A percentile compares a stretch with the other conserved stretches of the same genome.
Conservation (phyloP, 352 stramenopile genomes). For the Phytophthora cactorum region DNA sequence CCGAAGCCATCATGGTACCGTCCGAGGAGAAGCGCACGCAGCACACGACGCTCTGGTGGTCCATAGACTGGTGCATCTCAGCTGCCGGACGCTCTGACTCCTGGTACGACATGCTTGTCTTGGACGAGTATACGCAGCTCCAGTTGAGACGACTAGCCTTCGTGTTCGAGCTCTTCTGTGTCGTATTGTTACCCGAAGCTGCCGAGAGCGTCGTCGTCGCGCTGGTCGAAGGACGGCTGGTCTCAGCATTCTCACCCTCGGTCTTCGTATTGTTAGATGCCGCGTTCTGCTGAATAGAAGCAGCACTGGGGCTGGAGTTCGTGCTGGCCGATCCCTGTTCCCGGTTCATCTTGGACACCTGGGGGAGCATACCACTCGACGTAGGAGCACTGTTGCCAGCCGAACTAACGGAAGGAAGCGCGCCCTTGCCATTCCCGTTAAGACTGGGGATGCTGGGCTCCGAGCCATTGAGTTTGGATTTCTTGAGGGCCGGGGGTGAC, state of each 20-base stretch:
- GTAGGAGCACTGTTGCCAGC: conserved; percentile 28
- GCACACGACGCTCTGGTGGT: conserved; percentile 90
- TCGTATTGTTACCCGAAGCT: conserved; percentile 55
- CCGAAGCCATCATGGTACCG: conserved; percentile 85
- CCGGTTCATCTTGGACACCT: conserved; percentile 69
- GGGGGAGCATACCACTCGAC: conserved; percentile 41
- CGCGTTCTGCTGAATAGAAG: conserved; percentile 31
- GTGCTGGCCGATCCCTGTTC: conserved; percentile 51
- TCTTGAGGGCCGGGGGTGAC: conserved; percentile 77
- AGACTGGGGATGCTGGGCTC: conserved; percentile 69
- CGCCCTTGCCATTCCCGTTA: conserved; percentile 68
- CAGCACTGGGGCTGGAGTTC: conserved; percentile 61
- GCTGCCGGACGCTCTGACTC: conserved; percentile 82
- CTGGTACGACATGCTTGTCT: conserved; percentile 68
- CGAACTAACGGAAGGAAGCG: conserved; percentile 52
- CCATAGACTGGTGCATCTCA: conserved; percentile 90
- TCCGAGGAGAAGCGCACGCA: conserved; percentile 87
- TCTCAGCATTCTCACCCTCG: conserved; percentile 29
- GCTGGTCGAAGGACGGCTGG: conserved; percentile 26
- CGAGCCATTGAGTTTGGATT: conserved; percentile 69
- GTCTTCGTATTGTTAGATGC: conserved; percentile 51
- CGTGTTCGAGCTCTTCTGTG: conserved; percentile 77
- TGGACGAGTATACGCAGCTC: conserved; percentile 85
- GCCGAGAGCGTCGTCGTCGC: conserved; percentile 33
- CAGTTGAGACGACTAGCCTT: conserved; percentile 88